Conservation (phyloP, 78 protist genomes). For the Pelomyxa schiedti region DNA sequence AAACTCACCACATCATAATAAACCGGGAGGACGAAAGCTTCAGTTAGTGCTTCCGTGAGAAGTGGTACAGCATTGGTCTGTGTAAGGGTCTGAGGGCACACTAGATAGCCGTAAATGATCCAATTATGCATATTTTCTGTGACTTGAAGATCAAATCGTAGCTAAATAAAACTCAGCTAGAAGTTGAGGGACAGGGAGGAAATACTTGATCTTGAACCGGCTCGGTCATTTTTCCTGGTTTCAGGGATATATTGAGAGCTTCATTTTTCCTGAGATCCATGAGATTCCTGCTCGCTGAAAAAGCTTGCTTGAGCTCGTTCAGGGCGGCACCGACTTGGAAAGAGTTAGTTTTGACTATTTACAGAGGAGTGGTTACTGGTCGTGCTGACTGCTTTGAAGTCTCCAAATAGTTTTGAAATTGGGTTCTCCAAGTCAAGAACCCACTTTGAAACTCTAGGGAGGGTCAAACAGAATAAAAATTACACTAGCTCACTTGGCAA, state of each 20-base stretch:
- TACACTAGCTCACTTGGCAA: neutral
- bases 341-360: neutral
- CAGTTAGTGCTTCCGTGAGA: constrained; percentile 25
- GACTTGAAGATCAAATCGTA: constrained; percentile 26
- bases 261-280: constrained; percentile 28
- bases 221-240: constrained; percentile 45
- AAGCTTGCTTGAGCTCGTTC: constrained; percentile 10
- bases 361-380: neutral
- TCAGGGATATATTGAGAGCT: constrained; percentile 41
- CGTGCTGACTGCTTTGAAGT: constrained; percentile 33
- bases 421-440: constrained; percentile 1
- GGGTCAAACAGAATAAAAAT: neutral
- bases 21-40: constrained; percentile 21
- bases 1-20: constrained; percentile 28
- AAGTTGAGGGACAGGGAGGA: too few species aligned
- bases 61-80: neutral
- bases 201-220: constrained; percentile 44
- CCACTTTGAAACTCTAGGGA: neutral
- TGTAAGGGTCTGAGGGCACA: constrained; percentile 3
- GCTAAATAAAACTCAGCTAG: too few species aligned
- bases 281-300: constrained; percentile 20
- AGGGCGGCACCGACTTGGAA: neutral
- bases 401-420: constrained; percentile 30
- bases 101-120: constrained; percentile 20
- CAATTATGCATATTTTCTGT: constrained; percentile 29